These are phyloP conservation scores for Lenwebbia sp. DNA, from an alignment of 345 rosid genomes.

Conservation along the genomic window DNA sequence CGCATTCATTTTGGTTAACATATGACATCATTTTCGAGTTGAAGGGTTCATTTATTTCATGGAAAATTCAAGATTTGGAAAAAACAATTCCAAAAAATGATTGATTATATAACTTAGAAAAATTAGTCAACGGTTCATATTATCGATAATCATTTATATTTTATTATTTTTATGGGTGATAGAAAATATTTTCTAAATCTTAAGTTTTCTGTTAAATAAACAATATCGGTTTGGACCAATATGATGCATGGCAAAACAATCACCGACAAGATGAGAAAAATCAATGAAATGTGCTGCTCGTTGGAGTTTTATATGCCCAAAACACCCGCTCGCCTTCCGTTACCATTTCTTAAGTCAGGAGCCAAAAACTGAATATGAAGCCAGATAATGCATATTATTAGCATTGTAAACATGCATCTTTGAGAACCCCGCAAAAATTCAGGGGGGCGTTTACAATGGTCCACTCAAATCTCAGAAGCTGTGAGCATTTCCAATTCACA, in stretches of 20 bases:
- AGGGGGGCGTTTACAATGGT: background rate
- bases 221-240: background rate
- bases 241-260: background rate
- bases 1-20: background rate
- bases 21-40: background rate
- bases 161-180: too few species aligned
- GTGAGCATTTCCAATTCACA: background rate
- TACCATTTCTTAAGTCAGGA: background rate
- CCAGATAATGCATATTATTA: background rate
- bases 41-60: too few species aligned
- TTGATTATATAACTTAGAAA: too few species aligned
- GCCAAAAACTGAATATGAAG: background rate
- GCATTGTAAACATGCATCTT: background rate
- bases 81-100: too few species aligned
- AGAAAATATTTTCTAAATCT: too few species aligned
- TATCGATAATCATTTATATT: too few species aligned
- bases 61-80: too few species aligned
- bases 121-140: too few species aligned
- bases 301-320: background rate
- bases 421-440: constrained; percentile 13
- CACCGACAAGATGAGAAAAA: background rate
- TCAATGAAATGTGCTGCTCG: background rate
- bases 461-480: background rate
- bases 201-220: too few species aligned
- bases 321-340: background rate